A percentile compares a stretch with the other conserved stretches of the same genome.
These are phyloP conservation scores for Candida awuae DNA, from an alignment of 805 yeast genomes.

Conservation along the genomic window DNA sequence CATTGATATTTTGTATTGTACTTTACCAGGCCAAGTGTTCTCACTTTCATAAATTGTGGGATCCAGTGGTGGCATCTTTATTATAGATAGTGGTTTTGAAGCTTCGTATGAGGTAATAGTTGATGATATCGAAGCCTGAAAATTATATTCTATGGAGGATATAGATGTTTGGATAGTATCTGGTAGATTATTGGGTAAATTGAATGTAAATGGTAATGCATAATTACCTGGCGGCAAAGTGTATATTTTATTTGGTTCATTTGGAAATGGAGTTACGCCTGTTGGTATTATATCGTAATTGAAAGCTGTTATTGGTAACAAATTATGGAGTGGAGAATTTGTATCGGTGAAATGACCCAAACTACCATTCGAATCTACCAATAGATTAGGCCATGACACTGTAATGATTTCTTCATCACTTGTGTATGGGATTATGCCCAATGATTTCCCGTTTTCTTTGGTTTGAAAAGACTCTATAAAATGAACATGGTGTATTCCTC, in stretches of 20 bases:
- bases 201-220: conserved; percentile 38
- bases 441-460: conserved; percentile 20
- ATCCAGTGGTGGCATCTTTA: conserved; percentile 36
- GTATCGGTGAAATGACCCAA: conserved; percentile 19
- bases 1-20: conserved; percentile 37
- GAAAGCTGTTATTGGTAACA: background rate
- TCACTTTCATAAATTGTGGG: conserved; percentile 35
- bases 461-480: conserved; percentile 30
- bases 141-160: conserved; percentile 31
- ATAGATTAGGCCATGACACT: conserved; percentile 42
- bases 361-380: conserved; percentile 33
- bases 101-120: conserved; percentile 7
- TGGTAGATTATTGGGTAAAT: conserved; percentile 38
- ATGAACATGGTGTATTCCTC: conserved; percentile 37
- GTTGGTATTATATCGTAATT: conserved; percentile 11
- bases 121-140: conserved; percentile 12
- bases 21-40: conserved; percentile 46
- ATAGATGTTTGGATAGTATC: conserved; percentile 46
- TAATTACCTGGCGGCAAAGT: conserved; percentile 45
- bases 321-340: background rate
- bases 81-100: conserved; percentile 34
- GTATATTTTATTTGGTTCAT: conserved; percentile 19
- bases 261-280: conserved; percentile 31
- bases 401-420: conserved; percentile 35
- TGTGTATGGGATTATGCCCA: conserved; percentile 27